Conservation (phyloP, 2,329 filamentous ascomycete genomes). For the Calonectria pseudoturangicola region DNA sequence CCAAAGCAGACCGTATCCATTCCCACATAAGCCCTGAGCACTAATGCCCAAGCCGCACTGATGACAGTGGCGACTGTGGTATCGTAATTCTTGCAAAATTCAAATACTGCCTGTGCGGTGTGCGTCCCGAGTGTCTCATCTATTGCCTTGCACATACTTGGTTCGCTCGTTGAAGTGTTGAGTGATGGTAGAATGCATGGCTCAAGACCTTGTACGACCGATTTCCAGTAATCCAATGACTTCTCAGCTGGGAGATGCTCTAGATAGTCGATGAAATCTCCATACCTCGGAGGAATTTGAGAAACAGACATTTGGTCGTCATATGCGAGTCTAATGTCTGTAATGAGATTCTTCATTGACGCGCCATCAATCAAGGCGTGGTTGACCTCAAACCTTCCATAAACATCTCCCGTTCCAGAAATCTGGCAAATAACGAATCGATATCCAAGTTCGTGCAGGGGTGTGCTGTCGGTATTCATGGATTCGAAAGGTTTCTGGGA, state of each 20-base stretch:
- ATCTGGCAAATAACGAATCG: not conserved
- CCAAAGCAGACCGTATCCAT: conserved; percentile 12
- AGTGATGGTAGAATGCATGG: not conserved
- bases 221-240: not conserved
- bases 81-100: not conserved
- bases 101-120: not conserved
- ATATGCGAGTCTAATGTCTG: not conserved
- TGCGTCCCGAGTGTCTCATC: not conserved
- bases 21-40: not conserved
- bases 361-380: conserved; percentile 2
- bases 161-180: not conserved
- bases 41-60: conserved; percentile 1
- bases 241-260: not conserved
- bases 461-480: not conserved
- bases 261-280: not conserved
- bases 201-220: not conserved
- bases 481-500: not conserved
- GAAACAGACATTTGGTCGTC: not conserved
- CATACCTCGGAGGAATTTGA: not conserved
- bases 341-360: conserved; percentile 7
- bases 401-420: not conserved
- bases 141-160: conserved; percentile 1
- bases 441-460: not conserved
- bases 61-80: conserved; percentile 6
- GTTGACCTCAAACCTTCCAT: not conserved